Evolutionary conservation across 352 stramenopile genomes (phyloP).

Genomic region (Aphanomyces astaci): DNA sequence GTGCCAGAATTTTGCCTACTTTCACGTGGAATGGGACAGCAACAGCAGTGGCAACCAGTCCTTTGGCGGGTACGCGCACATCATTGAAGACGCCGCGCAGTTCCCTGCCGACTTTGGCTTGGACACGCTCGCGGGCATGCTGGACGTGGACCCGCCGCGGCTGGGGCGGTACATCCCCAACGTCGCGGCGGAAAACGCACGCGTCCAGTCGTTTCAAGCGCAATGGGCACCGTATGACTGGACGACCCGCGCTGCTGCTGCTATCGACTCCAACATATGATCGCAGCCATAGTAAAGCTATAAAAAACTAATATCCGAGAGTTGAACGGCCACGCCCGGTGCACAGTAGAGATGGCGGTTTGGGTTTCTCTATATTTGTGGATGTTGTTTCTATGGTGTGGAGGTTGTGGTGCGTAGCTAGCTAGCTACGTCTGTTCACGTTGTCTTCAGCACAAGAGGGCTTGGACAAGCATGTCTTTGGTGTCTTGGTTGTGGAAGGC

Average conservation of each 20-base stretch:
- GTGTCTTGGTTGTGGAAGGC: background rate
- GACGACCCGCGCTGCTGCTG: too few relatives aligned
- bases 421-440: background rate
- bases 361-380: background rate
- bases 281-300: too few relatives aligned
- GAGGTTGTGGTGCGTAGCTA: background rate
- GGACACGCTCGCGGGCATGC: conserved; percentile 68
- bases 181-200: conserved; percentile 52
- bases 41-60: background rate
- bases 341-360: background rate
- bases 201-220: conserved; percentile 53
- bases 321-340: too few relatives aligned
- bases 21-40: conserved; percentile 67
- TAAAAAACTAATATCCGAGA: too few relatives aligned
- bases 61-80: conserved; percentile 58
- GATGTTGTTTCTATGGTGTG: background rate
- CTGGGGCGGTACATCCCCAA: conserved; percentile 40
- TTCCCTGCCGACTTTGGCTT: conserved; percentile 73
- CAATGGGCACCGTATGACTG: conserved; percentile 67
- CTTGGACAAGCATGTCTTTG: background rate
- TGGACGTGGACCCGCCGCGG: conserved; percentile 55
- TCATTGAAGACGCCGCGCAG: conserved; percentile 70
- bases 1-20: conserved; percentile 62
- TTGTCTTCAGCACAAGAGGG: background rate
- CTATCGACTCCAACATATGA: too few relatives aligned